Evolutionary conservation across 1,284 basidiomycete genomes (phyloP), one percentile per base, ranked within the genome.

Genomic region (Boletus hoseneyae): DNA sequence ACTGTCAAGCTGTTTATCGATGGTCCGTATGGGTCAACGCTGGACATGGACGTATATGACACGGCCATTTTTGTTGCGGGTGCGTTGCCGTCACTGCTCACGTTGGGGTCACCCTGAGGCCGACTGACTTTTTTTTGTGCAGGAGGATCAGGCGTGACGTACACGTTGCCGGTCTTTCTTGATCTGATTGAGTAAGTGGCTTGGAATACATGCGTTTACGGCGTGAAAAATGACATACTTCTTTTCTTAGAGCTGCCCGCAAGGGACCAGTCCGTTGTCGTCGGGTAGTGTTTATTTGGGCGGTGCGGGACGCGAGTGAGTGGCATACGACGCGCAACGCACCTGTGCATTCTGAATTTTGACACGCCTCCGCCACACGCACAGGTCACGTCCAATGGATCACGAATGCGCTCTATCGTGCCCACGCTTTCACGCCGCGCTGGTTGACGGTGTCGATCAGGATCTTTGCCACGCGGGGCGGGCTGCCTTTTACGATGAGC

Each of bases 111-210:
- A 7, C 30, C 3, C 2, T n/a, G 16, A 34, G 9, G 35, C 30
- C 45, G 25, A 47, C n/a, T 23, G 18, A 27, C 27, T 19, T 54
- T 15, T 33, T 30, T 30, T 30, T 30, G 29, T 13, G 7, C 50
- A 69, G 70, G 73, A 15, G 74, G 73, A 1, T 70, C 73, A 3
- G 74, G 74, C 2, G 52, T 77, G n/a, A 69, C 74, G 4, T 73
- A 70, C 39, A 66, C 67, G 10, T 52, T 74, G 3, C 70, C 74
- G 0, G 58, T 73, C 7, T 63, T 76, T n/a, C 57, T 75, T 4
- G 65, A 70, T 47, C 48, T 68, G 21, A 57, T 77, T 3, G 59
- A 68, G 74, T 73, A 47, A 38, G 67, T 55, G 4, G 8, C 29
- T 42, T 50, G n/a, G 27, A 13, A 23, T 23, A 3, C 12, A 4